Conservation (phyloP, 805 yeast genomes). For the Komagataella pseudopastoris region DNA sequence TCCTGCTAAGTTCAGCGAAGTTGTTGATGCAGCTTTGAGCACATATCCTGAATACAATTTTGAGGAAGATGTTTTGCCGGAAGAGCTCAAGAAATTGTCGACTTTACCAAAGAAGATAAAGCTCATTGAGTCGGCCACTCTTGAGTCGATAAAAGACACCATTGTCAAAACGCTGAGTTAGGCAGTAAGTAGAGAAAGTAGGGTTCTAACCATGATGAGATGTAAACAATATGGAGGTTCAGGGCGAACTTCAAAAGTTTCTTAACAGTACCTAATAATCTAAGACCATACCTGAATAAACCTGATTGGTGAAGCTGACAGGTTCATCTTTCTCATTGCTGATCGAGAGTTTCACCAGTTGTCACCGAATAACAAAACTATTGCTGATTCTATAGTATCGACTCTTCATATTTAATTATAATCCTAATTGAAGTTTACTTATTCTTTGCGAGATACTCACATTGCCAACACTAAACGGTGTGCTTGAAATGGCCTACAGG, state of each 20-base stretch:
- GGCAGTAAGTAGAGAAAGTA: slow-evolving; percentile 11
- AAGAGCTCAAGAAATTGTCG: slow-evolving; percentile 63
- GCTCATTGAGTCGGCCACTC: slow-evolving; percentile 56
- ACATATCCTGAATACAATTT: slow-evolving; percentile 66
- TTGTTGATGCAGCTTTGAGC: slow-evolving; percentile 70
- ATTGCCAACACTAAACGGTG: too few species aligned
- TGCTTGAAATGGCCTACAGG: too few species aligned
- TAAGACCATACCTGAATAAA: too few species aligned
- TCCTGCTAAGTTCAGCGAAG: slow-evolving; percentile 97
- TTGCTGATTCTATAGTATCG: too few species aligned
- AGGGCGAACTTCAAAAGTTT: not conserved
- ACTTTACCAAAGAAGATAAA: slow-evolving; percentile 62
- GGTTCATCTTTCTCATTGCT: too few species aligned
- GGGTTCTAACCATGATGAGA: not conserved
- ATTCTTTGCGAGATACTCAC: too few species aligned
- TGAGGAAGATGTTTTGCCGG: slow-evolving; percentile 81
- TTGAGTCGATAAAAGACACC: slow-evolving; percentile 59
- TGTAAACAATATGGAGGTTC: not conserved
- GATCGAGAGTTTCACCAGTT: too few species aligned
- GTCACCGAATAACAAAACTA: too few species aligned
- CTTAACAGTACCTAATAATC: too few species aligned
- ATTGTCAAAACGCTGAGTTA: slow-evolving; percentile 60
- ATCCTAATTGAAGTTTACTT: too few species aligned
- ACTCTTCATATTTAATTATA: too few species aligned
- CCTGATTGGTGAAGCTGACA: too few species aligned